Evolutionary conservation across 2,329 filamentous ascomycete genomes (phyloP).

Genomic region (Pseudogymnoascus sp.): DNA sequence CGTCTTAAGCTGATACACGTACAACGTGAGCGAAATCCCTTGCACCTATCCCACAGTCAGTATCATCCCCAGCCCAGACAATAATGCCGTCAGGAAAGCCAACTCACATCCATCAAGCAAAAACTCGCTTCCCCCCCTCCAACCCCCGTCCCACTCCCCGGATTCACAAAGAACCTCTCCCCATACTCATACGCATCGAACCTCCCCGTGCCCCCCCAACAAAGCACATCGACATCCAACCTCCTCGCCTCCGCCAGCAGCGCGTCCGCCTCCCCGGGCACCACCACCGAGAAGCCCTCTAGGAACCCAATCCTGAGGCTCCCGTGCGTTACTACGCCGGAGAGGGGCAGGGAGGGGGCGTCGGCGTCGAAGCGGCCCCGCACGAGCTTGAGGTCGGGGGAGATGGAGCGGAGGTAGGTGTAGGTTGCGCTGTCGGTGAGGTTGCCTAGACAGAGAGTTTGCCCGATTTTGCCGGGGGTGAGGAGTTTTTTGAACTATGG

Average conservation of each 20-base stretch:
- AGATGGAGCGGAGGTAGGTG: too few relatives aligned
- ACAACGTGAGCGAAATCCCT: slow-evolving; percentile 89
- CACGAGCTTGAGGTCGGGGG: slow-evolving; percentile 63
- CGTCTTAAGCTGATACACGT: slow-evolving; percentile 81
- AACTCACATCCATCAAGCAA: slow-evolving; percentile 92
- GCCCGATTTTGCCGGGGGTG: too few relatives aligned
- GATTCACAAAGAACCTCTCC: slow-evolving; percentile 67
- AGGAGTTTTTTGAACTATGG: too few relatives aligned
- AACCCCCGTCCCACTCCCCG: slow-evolving; percentile 56
- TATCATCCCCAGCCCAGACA: too few relatives aligned
- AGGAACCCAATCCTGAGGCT: slow-evolving; percentile 57
- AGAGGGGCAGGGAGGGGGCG: slow-evolving; percentile 55
- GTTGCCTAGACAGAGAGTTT: too few relatives aligned
- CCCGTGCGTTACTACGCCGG: slow-evolving; percentile 58
- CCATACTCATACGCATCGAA: slow-evolving; percentile 67
- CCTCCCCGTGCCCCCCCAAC: slow-evolving; percentile 59
- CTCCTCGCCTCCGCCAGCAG: slow-evolving; percentile 60
- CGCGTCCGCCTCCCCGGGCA: slow-evolving; percentile 53
- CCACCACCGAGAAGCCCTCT: slow-evolving; percentile 60
- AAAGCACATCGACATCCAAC: slow-evolving; percentile 59
- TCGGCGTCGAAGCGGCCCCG: slow-evolving; percentile 60
- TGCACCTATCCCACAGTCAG: slow-evolving; percentile 58
- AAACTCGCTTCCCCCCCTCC: slow-evolving; percentile 70
- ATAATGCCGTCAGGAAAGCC: too few relatives aligned
- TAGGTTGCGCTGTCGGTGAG: too few relatives aligned